Evolutionary conservation across 495 filamentous ascomycete species (phyloP).

Genomic region (Rostrohypoxylon terebratum): DNA sequence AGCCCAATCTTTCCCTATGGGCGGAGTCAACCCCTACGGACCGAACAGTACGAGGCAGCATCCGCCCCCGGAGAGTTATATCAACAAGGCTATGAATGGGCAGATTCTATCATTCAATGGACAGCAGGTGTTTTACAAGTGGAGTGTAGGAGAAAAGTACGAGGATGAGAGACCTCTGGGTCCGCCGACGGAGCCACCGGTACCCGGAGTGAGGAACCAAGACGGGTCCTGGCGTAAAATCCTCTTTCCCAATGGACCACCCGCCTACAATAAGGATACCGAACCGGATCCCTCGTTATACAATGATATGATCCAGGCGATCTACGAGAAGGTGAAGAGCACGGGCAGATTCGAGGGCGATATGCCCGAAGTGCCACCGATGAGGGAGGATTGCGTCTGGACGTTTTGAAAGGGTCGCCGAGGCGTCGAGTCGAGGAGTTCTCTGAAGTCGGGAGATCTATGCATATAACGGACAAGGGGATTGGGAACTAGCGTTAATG

Average conservation of each 20-base stretch:
- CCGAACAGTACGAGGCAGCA: constrained; percentile 58
- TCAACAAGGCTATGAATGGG: constrained; percentile 45
- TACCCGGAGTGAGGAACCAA: constrained; percentile 52
- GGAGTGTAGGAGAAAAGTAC: constrained; percentile 46
- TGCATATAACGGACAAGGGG: neutral
- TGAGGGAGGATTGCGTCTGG: constrained; percentile 77
- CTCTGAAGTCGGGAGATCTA: neutral
- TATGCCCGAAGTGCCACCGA: constrained; percentile 78
- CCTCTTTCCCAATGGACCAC: constrained; percentile 78
- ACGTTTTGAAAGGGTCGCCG: constrained; percentile 63
- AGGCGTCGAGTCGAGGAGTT: neutral
- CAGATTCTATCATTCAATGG: constrained; percentile 56
- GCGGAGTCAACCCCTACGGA: constrained; percentile 52
- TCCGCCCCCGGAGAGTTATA: constrained; percentile 55
- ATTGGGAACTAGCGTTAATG: constrained; percentile 1
- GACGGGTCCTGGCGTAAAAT: constrained; percentile 66
- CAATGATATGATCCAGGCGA: constrained; percentile 61
- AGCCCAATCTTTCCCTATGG: constrained; percentile 5
- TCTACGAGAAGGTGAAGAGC: constrained; percentile 69
- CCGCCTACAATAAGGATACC: constrained; percentile 64
- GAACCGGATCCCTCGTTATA: constrained; percentile 61
- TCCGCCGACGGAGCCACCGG: constrained; percentile 35
- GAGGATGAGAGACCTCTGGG: constrained; percentile 34
- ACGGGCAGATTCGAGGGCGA: constrained; percentile 72
- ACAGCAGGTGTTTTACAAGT: constrained; percentile 56